A percentile compares a stretch with the other conserved stretches of the same genome.
phyloP scores from a whole-genome alignment of 1,139 yeast species.

The Barnettozyma hawaiiensis region DNA sequence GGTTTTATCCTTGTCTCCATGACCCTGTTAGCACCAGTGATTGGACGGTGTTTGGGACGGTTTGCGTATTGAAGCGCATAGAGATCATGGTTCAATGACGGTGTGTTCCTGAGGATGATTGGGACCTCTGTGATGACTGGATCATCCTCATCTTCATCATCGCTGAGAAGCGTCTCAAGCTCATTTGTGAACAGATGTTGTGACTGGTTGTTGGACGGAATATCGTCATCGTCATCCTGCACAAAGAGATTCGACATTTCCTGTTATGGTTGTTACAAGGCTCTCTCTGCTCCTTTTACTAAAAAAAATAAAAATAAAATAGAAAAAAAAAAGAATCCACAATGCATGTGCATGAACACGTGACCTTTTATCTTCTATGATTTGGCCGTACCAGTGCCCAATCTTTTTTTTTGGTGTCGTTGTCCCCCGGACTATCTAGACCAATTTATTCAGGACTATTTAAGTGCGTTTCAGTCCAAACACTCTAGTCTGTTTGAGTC shows the following conservation, averaged over 20 bases:
- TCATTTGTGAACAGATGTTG: not conserved
- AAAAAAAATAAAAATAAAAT: too few relatives aligned
- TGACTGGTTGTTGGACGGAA: not conserved
- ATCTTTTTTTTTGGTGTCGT: too few relatives aligned
- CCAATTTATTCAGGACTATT: too few relatives aligned
- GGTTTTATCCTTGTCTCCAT: constrained; percentile 53
- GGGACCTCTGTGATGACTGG: constrained; percentile 79
- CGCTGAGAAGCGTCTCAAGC: constrained; percentile 7
- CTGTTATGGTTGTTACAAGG: not conserved
- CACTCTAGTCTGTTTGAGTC: too few relatives aligned
- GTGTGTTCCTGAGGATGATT: constrained; percentile 39
- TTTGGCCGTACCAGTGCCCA: too few relatives aligned
- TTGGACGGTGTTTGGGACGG: constrained; percentile 47
- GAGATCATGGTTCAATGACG: constrained; percentile 24
- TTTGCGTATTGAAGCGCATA: constrained; percentile 70
- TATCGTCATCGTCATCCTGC: constrained; percentile 12
- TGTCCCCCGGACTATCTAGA: too few relatives aligned
- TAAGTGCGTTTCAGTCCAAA: too few relatives aligned
- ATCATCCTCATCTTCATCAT: constrained; percentile 48
- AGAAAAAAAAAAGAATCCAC: too few relatives aligned
- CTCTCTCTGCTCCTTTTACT: not conserved
- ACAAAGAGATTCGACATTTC: constrained; percentile 11
- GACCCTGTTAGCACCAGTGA: constrained; percentile 36
- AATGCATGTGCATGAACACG: too few relatives aligned
- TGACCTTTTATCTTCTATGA: too few relatives aligned